Evolutionary conservation across 2,329 filamentous ascomycete species (phyloP).

Genomic region (Alternaria tenuissima): DNA sequence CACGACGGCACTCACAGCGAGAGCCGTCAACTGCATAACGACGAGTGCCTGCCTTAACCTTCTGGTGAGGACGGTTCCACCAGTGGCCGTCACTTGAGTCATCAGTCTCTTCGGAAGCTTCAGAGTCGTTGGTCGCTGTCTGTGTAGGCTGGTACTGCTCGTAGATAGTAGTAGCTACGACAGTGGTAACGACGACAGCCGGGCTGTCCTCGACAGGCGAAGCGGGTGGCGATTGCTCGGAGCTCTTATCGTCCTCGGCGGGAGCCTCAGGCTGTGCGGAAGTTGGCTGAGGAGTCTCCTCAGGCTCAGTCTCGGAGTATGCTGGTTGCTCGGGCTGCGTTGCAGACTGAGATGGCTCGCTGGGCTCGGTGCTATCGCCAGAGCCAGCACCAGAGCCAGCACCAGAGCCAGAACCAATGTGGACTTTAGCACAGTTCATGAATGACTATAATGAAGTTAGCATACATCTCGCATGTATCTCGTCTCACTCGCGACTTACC

Average conservation of each 20-base stretch:
- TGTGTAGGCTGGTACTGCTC: constrained; percentile 4
- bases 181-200: constrained; percentile 16
- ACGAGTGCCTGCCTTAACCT: constrained; percentile 22
- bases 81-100: constrained; percentile 10
- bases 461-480: not conserved
- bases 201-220: not conserved
- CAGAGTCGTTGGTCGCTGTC: constrained; percentile 10
- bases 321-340: constrained; percentile 21
- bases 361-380: constrained; percentile 10
- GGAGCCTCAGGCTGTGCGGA: constrained; percentile 13
- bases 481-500: constrained; percentile 8
- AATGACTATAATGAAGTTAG: constrained; percentile 32
- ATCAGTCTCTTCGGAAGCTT: constrained; percentile 12
- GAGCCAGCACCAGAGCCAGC: constrained; percentile 28
- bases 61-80: constrained; percentile 14
- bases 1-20: constrained; percentile 39
- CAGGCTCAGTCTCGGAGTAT: constrained; percentile 21
- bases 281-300: constrained; percentile 10
- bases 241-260: constrained; percentile 5
- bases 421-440: constrained; percentile 57
- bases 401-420: constrained; percentile 44
- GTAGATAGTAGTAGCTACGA: constrained; percentile 14
- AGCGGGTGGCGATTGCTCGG: constrained; percentile 5
- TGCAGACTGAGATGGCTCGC: constrained; percentile 19
- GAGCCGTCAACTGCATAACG: constrained; percentile 41